Evolutionary conservation across 257 asterid species (phyloP).

Genomic region (Ilex aquifolium): DNA sequence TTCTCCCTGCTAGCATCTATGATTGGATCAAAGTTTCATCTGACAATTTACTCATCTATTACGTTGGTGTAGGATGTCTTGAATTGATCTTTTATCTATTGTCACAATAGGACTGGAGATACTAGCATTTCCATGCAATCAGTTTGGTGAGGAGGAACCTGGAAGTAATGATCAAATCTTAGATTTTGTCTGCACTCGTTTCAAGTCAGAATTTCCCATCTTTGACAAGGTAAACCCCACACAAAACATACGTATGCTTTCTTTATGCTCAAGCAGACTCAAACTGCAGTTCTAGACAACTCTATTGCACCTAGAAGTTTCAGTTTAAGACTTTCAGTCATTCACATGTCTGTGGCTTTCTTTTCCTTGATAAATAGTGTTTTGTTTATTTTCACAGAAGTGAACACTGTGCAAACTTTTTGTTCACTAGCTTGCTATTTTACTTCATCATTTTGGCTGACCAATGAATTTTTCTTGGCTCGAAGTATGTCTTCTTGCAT

Average conservation of each 20-base stretch:
- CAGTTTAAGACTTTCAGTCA: background rate
- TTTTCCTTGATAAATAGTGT: background rate
- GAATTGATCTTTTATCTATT: background rate
- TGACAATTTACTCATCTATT: too few relatives aligned
- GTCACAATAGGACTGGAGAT: slow-evolving; percentile 56
- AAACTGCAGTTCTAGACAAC: too few relatives aligned
- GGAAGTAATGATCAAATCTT: slow-evolving; percentile 61
- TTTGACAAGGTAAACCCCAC: slow-evolving; percentile 50
- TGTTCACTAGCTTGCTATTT: too few relatives aligned
- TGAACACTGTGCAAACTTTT: too few relatives aligned
- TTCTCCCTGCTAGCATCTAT: background rate
- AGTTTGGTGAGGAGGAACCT: slow-evolving; percentile 86
- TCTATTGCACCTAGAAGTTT: background rate
- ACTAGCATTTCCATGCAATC: slow-evolving; percentile 89
- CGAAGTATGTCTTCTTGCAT: too few relatives aligned
- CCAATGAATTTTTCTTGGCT: too few relatives aligned
- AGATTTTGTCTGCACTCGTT: slow-evolving; percentile 69
- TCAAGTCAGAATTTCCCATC: slow-evolving; percentile 67
- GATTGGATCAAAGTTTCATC: background rate
- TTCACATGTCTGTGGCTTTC: background rate
- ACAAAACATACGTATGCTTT: background rate
- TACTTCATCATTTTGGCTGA: too few relatives aligned
- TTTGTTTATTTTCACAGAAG: too few relatives aligned
- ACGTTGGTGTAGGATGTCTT: background rate
- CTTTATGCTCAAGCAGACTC: too few relatives aligned